Conservation (phyloP, 2,329 filamentous ascomycete species). For the Talaromyces albobiverticillius region DNA sequence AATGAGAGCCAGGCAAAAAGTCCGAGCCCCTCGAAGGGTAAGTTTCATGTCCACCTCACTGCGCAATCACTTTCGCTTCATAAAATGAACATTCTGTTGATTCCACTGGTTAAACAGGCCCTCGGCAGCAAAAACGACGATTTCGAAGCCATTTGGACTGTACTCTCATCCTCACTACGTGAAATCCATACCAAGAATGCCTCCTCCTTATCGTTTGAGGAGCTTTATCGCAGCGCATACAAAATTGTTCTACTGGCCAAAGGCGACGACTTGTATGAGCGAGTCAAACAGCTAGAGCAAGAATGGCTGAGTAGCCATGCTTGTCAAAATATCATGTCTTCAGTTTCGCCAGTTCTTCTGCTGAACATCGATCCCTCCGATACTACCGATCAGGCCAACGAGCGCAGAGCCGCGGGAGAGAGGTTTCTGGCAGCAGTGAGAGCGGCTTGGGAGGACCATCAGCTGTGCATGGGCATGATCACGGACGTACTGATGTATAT, state of each 20-base stretch:
- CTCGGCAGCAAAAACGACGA: conserved; percentile 61
- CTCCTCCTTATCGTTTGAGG: conserved; percentile 86
- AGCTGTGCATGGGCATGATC: conserved; percentile 92
- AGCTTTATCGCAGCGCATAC: conserved; percentile 90
- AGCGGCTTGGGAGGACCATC: conserved; percentile 82
- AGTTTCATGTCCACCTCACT: conserved; percentile 30
- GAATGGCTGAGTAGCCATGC: conserved; percentile 75
- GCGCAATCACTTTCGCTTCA: not conserved
- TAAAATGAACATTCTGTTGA: not conserved
- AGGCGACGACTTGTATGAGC: conserved; percentile 75
- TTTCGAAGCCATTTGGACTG: conserved; percentile 81
- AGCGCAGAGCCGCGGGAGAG: conserved; percentile 77
- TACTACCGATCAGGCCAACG: conserved; percentile 64
- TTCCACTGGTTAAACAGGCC: conserved; percentile 43
- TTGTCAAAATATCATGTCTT: conserved; percentile 64
- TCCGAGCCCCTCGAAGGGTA: conserved; percentile 66
- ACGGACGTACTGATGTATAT: conserved; percentile 98
- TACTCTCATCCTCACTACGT: conserved; percentile 70
- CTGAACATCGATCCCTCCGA: conserved; percentile 46
- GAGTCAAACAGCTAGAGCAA: conserved; percentile 76
- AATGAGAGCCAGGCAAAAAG: conserved; percentile 59
- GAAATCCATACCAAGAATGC: conserved; percentile 94
- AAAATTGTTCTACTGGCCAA: conserved; percentile 89
- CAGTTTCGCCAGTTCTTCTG: conserved; percentile 69
- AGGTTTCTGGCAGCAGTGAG: conserved; percentile 75